Conservation (phyloP, 345 rosid genomes). For the Balakata baccata region DNA sequence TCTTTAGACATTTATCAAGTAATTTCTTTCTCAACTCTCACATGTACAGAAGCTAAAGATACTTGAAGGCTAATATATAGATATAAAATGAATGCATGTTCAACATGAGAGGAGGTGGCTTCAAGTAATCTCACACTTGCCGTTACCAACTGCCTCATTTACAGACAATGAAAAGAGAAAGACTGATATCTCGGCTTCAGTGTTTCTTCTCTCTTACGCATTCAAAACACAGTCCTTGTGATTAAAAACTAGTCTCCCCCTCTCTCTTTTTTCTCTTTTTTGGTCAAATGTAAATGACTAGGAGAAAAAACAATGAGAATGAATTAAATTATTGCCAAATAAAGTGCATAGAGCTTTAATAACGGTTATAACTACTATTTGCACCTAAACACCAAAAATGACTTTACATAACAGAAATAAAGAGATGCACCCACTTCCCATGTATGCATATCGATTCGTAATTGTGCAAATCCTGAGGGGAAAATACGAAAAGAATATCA, state of each 20-base stretch:
- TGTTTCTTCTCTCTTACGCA: slow-evolving; percentile 19
- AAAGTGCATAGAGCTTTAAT: not conserved
- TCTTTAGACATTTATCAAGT: slow-evolving; percentile 21
- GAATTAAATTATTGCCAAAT: not conserved
- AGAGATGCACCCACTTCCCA: not conserved
- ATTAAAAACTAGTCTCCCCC: not conserved
- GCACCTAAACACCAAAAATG: not conserved
- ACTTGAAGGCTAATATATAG: not conserved
- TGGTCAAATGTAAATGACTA: not conserved
- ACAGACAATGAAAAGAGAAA: not conserved
- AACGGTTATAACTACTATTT: not conserved
- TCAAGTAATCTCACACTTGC: slow-evolving; percentile 2
- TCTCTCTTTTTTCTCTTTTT: not conserved
- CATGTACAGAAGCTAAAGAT: not conserved
- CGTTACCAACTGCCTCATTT: slow-evolving; percentile 32
- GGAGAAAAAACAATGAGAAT: not conserved
- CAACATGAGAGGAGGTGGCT: slow-evolving; percentile 4
- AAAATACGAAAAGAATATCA: not conserved
- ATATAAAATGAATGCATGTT: not conserved
- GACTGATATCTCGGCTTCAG: slow-evolving; percentile 18
- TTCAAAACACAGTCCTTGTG: slow-evolving; percentile 33
- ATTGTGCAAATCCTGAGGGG: not conserved
- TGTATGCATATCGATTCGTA: not conserved
- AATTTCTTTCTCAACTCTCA: not conserved
- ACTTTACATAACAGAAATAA: not conserved